These are phyloP conservation scores for Mycena albidolilacea DNA, from an alignment of 768 basidiomycete genomes.

Conservation along the genomic window DNA sequence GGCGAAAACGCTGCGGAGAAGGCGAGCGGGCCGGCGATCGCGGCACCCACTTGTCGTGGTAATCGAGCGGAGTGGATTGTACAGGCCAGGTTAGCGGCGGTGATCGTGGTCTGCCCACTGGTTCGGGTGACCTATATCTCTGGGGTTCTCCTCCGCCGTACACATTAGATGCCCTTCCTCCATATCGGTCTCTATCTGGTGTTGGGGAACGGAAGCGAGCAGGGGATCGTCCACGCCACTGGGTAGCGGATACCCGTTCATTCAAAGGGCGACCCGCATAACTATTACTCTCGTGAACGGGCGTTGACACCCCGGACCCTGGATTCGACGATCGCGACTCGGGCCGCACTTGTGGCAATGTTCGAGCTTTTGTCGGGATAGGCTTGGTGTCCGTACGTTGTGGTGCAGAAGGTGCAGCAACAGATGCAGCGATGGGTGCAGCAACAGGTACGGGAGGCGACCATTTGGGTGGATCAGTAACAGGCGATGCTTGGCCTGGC, in stretches of 20 bases:
- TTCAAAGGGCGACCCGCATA: slow-evolving; percentile 1
- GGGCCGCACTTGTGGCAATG: background rate
- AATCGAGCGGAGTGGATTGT: background rate
- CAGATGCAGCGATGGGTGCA: too few species aligned
- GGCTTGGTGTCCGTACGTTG: background rate
- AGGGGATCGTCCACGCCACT: background rate
- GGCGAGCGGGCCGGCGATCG: slow-evolving; percentile 4
- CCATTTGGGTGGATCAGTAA: background rate
- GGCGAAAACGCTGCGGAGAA: background rate
- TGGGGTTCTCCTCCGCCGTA: slow-evolving; percentile 9
- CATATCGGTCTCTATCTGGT: slow-evolving; percentile 22
- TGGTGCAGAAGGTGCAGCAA: background rate
- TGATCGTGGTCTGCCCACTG: background rate
- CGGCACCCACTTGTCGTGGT: background rate
- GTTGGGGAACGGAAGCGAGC: slow-evolving; percentile 20
- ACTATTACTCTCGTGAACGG: background rate
- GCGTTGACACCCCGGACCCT: slow-evolving; percentile 4
- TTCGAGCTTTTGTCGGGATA: background rate
- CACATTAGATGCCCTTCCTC: background rate
- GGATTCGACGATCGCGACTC: slow-evolving; percentile 10
- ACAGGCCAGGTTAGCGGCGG: too few species aligned
- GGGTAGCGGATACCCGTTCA: slow-evolving; percentile 7
- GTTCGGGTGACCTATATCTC: background rate
- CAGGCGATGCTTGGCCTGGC: background rate
- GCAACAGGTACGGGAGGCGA: background rate